Evolutionary conservation across 164 flowering plant species (phyloP), one percentile per base, ranked within the genome.

Genomic region (Litsea cubeba): DNA sequence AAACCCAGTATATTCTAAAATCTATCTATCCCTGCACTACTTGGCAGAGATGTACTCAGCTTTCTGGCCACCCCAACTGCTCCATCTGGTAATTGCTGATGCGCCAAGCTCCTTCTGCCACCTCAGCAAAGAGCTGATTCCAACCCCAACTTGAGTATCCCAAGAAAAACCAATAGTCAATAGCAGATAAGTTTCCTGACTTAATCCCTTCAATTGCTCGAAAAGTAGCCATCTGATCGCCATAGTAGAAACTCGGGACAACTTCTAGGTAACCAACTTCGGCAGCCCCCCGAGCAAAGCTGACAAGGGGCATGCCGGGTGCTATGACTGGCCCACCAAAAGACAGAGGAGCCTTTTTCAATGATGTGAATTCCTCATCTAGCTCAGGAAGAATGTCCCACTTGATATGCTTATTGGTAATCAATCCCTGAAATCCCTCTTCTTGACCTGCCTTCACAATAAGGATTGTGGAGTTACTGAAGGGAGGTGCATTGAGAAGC

Each of bases 141-240:
- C 97, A 90, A 62, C 81, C 86, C 98, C 98, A 92, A 50, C 88
- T 77, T 2, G 97, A 83, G 71, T 82, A 89, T 10, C 98, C 98
- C 79, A 91, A 75, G 83, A 95, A 92, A 82, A 95, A 92, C 97
- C 98, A 95, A 72, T 79, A 89, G 60, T 86, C 86, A 28, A 71
- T 3, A 11, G 83, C 69, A 73, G 88, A 80, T 50, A 50, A 75
- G 69, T 87, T 87, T 46, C 90, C 88, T 10, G 79, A 74, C 74
- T 78, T 87, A 26, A 90, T 50, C 26, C 71, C 84, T 72, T 85
- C 80, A 30, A 92, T 79, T 75, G 77, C 79, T 69, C 68, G 23
- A 68, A 74, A 10, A 2, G 94, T 87, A 0, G 85, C 88, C 24
- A 65, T 26, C 63, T 91, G 93, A 72, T 88, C 91, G 22, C 93